phyloP scores from a whole-genome alignment of 179 eudicot species.

The Camellia oleifera region DNA sequence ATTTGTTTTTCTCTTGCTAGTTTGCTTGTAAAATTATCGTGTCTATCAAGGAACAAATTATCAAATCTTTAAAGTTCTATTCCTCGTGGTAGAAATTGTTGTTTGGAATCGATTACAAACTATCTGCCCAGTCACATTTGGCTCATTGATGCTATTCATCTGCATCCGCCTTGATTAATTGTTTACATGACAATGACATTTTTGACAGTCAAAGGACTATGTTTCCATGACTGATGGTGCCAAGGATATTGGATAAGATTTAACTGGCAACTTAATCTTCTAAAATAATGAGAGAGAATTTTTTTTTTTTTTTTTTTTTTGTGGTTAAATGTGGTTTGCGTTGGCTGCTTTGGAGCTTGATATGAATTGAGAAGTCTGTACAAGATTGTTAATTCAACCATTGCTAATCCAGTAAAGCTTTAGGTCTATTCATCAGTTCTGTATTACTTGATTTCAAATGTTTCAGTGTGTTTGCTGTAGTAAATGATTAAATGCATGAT shows the following conservation, averaged over 20 bases:
- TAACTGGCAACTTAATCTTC: too few relatives aligned
- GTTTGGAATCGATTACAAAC: neutral
- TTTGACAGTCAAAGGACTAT: too few relatives aligned
- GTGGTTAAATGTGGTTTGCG: too few relatives aligned
- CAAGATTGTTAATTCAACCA: neutral
- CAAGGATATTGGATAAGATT: too few relatives aligned
- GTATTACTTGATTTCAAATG: neutral
- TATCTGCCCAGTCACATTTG: neutral
- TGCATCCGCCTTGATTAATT: too few relatives aligned
- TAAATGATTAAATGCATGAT: neutral
- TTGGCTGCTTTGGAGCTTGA: too few relatives aligned
- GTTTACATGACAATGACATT: neutral
- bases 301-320: too few relatives aligned
- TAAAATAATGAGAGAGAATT: too few relatives aligned
- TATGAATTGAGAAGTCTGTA: neutral
- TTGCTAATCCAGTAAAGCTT: neutral
- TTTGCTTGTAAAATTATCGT: neutral
- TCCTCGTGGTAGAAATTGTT: neutral
- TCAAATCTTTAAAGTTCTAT: neutral
- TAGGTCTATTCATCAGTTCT: neutral
- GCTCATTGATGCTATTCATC: neutral
- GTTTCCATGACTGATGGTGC: too few relatives aligned
- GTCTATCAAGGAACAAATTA: neutral
- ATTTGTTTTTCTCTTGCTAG: neutral
- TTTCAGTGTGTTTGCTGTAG: neutral